These are phyloP conservation scores for Zostera marina DNA, from an alignment of 116 monocot genomes.

Conservation along the genomic window DNA sequence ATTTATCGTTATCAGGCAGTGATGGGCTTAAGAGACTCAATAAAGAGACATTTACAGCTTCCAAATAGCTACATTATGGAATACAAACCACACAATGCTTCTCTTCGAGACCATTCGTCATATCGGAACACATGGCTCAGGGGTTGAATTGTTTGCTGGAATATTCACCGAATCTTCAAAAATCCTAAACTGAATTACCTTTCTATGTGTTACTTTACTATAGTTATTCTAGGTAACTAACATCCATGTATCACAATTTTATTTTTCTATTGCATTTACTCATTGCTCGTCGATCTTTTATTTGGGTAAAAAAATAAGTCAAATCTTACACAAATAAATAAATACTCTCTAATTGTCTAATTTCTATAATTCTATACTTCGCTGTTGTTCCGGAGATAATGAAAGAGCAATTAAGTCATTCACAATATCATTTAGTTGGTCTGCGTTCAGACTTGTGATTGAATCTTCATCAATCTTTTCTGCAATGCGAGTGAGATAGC, in stretches of 20 bases:
- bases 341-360: too few relatives aligned
- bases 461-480: neutral
- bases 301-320: too few relatives aligned
- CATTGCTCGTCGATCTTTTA: too few relatives aligned
- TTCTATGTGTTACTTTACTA: too few relatives aligned
- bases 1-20: constrained; percentile 38
- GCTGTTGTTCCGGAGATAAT: neutral
- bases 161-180: too few relatives aligned
- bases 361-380: too few relatives aligned
- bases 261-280: too few relatives aligned
- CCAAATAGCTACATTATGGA: constrained; percentile 90
- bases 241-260: too few relatives aligned
- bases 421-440: constrained; percentile 2
- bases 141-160: constrained; percentile 23
- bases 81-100: constrained; percentile 92
- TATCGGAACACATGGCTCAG: constrained; percentile 90
- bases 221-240: too few relatives aligned
- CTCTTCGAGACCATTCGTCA: constrained; percentile 85
- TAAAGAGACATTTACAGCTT: constrained; percentile 86
- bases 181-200: too few relatives aligned
- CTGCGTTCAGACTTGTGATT: neutral
- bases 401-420: constrained; percentile 4
- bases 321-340: too few relatives aligned
- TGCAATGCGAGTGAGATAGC: neutral
- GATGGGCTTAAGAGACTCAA: constrained; percentile 85